phyloP scores from a whole-genome alignment of 2,329 filamentous ascomycete species.

The Apiospora arundinis region DNA sequence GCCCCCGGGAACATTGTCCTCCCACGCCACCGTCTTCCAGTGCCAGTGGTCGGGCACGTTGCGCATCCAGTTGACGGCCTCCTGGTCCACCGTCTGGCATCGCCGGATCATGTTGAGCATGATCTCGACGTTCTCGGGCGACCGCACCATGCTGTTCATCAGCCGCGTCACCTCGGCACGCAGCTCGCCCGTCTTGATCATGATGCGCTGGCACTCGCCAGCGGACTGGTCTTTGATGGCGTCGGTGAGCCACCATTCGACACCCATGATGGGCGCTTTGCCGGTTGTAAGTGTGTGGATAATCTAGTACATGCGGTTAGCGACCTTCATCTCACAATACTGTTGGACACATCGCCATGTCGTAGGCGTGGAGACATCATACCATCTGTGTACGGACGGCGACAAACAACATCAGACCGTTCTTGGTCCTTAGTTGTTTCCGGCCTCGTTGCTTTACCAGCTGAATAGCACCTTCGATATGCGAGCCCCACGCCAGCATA shows the following conservation, averaged over 20 bases:
- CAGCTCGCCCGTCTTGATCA: constrained; percentile 61
- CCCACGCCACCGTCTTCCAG: constrained; percentile 62
- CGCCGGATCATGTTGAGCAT: constrained; percentile 59
- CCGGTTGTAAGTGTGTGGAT: constrained; percentile 62
- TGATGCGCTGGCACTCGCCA: constrained; percentile 56
- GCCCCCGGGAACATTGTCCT: constrained; percentile 57
- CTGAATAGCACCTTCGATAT: constrained; percentile 69
- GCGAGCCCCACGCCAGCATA: constrained; percentile 66
- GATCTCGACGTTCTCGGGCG: constrained; percentile 55
- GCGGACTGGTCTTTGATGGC: constrained; percentile 56
- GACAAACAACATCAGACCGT: constrained; percentile 62
- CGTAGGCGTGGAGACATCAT: constrained; percentile 30
- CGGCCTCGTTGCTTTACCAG: constrained; percentile 63
- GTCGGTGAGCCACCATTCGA: constrained; percentile 65
- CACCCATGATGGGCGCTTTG: constrained; percentile 58
- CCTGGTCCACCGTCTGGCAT: constrained; percentile 58
- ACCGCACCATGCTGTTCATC: constrained; percentile 53
- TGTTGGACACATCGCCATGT: background rate
- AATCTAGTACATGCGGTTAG: constrained; percentile 47
- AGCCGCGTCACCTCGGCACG: constrained; percentile 59
- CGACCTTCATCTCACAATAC: constrained; percentile 19
- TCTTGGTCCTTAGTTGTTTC: constrained; percentile 59
- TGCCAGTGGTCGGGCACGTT: constrained; percentile 56
- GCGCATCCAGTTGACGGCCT: constrained; percentile 58
- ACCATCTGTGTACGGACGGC: constrained; percentile 68